Evolutionary conservation across 768 basidiomycete species (phyloP).

Genomic region (Naematelia aurantialba): DNA sequence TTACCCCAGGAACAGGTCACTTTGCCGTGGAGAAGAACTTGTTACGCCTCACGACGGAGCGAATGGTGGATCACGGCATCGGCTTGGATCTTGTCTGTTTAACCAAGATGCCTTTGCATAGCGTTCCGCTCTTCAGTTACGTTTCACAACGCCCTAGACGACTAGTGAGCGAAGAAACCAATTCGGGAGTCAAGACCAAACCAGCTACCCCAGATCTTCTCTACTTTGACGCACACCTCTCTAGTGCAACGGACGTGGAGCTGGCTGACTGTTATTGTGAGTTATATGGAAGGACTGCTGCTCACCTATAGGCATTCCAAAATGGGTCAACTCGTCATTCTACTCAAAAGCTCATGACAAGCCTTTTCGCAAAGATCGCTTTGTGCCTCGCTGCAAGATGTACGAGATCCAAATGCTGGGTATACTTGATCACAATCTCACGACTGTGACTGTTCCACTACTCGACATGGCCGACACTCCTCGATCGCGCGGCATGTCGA

Average conservation of each 20-base stretch:
- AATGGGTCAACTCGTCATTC: constrained; percentile 52
- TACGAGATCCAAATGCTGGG: constrained; percentile 95
- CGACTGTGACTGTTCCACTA: constrained; percentile 77
- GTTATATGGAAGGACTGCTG: constrained; percentile 10
- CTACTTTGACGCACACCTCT: constrained; percentile 41
- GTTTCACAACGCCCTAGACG: constrained; percentile 57
- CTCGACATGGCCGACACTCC: constrained; percentile 35
- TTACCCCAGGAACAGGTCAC: constrained; percentile 91
- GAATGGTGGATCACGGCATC: constrained; percentile 91
- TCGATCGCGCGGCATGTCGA: constrained; percentile 13
- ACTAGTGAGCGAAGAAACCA: constrained; percentile 12
- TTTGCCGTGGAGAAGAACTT: constrained; percentile 88
- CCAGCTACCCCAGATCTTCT: constrained; percentile 54
- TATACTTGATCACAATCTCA: constrained; percentile 81
- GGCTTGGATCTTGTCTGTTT: constrained; percentile 81
- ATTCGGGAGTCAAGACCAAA: constrained; percentile 15
- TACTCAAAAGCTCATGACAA: constrained; percentile 53
- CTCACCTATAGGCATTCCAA: constrained; percentile 43
- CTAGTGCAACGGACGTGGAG: constrained; percentile 26
- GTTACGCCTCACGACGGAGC: constrained; percentile 82
- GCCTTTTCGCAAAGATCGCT: constrained; percentile 59
- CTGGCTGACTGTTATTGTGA: constrained; percentile 45
- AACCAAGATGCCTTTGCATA: constrained; percentile 85
- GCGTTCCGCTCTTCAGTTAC: constrained; percentile 90
- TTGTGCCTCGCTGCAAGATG: constrained; percentile 92